phyloP scores from a whole-genome alignment of 495 filamentous ascomycete genomes.

The Geopyxis carbonaria region DNA sequence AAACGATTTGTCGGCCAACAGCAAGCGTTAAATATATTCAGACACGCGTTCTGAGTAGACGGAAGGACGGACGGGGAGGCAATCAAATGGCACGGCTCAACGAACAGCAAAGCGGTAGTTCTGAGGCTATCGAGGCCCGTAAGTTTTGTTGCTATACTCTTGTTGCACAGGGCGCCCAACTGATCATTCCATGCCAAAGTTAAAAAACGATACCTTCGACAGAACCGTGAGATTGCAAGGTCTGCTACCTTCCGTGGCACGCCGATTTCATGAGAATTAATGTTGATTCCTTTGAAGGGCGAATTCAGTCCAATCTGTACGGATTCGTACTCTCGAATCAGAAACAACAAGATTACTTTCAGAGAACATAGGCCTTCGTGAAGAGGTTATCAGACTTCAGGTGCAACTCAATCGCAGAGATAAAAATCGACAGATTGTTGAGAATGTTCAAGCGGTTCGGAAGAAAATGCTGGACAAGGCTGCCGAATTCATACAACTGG shows the following conservation, averaged over 20 bases:
- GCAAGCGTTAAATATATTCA: too few species aligned
- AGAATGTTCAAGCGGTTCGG: slow-evolving; percentile 49
- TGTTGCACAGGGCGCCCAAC: too few species aligned
- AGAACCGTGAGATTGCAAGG: background rate
- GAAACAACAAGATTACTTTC: slow-evolving; percentile 66
- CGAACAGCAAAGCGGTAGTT: too few species aligned
- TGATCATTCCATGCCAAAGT: too few species aligned
- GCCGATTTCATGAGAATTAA: background rate
- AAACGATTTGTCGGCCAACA: too few species aligned
- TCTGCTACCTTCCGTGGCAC: background rate
- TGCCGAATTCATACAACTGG: slow-evolving; percentile 44
- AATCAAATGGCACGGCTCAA: too few species aligned
- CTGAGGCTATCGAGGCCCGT: too few species aligned
- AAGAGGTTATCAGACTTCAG: slow-evolving; percentile 57
- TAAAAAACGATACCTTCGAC: too few species aligned
- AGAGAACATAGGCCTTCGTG: slow-evolving; percentile 73
- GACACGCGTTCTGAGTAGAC: too few species aligned
- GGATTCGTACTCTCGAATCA: slow-evolving; percentile 71
- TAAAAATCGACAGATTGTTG: slow-evolving; percentile 28
- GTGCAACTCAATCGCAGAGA: slow-evolving; percentile 43
- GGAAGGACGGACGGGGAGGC: too few species aligned
- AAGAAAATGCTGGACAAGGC: slow-evolving; percentile 53
- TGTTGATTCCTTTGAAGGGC: slow-evolving; percentile 29
- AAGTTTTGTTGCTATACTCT: too few species aligned
- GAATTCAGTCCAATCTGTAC: slow-evolving; percentile 80